Percentiles rank a stretch among this genome's conserved stretches.
Evolutionary conservation across 176 grass and related monocot genomes (phyloP).

Genomic region (Cenchrus americanus): DNA sequence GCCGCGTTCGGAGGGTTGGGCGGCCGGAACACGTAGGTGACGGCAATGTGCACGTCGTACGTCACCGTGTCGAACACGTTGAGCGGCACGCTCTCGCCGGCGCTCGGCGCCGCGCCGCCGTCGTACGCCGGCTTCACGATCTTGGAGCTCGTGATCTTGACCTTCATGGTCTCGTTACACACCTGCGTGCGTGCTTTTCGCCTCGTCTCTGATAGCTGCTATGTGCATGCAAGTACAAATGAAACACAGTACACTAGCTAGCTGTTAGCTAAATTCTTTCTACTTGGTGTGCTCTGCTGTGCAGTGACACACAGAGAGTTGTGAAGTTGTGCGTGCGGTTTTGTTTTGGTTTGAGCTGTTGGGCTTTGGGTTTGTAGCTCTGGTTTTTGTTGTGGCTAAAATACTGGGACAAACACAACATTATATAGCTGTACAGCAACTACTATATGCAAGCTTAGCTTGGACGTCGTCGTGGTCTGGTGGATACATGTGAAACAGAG

Average conservation of each 20-base stretch:
- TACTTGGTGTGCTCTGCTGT: not conserved
- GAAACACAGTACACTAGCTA: not conserved
- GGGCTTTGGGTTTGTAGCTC: not conserved
- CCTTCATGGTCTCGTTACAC: conserved; percentile 40
- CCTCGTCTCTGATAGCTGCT: not conserved
- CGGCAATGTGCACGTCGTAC: conserved; percentile 60
- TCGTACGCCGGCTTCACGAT: conserved; percentile 53
- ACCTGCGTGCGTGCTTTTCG: too few relatives aligned
- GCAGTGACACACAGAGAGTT: not conserved
- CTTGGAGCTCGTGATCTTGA: conserved; percentile 53
- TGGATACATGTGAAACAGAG: not conserved
- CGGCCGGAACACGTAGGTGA: conserved; percentile 77
- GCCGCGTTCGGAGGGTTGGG: conserved; percentile 53
- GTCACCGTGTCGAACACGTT: conserved; percentile 71
- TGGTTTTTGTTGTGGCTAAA: not conserved
- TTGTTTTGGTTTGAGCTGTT: not conserved
- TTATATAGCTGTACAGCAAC: conserved; percentile 2
- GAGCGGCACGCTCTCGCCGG: conserved; percentile 40
- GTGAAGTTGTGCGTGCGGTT: not conserved
- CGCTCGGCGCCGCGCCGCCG: conserved; percentile 5
- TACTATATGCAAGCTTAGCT: not conserved
- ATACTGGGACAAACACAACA: not conserved
- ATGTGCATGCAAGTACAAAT: conserved; percentile 18
- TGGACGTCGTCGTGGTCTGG: not conserved
- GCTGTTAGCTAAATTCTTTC: not conserved